Evolutionary conservation across 106 monocot genomes (phyloP).

Genomic region (Dendrobium huoshanense): DNA sequence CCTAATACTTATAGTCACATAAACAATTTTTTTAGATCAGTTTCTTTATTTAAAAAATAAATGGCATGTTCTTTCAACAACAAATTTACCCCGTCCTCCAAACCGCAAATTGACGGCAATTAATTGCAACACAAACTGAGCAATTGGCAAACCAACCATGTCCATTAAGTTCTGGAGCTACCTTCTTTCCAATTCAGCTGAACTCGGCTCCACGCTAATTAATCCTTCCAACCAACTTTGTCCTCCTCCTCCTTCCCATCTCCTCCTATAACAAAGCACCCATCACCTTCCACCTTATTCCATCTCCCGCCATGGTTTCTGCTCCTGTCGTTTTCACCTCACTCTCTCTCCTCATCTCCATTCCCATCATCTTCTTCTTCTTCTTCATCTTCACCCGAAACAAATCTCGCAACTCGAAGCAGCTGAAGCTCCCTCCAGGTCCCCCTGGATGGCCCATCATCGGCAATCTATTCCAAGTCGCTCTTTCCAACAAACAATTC

Average conservation of each 20-base stretch:
- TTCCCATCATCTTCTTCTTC: slow-evolving; percentile 3
- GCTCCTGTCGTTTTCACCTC: slow-evolving; percentile 4
- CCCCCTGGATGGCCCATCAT: slow-evolving; percentile 80
- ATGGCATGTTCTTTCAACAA: too few species aligned
- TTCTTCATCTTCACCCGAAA: slow-evolving; percentile 8
- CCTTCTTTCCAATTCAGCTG: neutral
- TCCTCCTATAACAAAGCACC: neutral
- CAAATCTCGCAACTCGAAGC: neutral
- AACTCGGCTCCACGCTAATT: neutral
- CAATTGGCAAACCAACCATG: neutral
- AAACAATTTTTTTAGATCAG: too few species aligned
- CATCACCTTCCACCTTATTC: neutral
- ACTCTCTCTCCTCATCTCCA: neutral
- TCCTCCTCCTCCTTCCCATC: neutral
- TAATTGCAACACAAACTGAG: neutral
- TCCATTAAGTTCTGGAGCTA: neutral
- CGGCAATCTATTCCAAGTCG: slow-evolving; percentile 86
- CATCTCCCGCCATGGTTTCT: neutral
- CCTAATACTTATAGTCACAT: too few species aligned
- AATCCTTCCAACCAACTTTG: neutral
- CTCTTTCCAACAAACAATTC: slow-evolving; percentile 56
- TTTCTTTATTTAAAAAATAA: too few species aligned
- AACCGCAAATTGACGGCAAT: neutral
- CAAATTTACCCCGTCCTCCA: too few species aligned
- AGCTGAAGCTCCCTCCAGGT: slow-evolving; percentile 58